Evolutionary conservation across 169 alveolate species (phyloP).

Genomic region (Plasmodium inui): DNA sequence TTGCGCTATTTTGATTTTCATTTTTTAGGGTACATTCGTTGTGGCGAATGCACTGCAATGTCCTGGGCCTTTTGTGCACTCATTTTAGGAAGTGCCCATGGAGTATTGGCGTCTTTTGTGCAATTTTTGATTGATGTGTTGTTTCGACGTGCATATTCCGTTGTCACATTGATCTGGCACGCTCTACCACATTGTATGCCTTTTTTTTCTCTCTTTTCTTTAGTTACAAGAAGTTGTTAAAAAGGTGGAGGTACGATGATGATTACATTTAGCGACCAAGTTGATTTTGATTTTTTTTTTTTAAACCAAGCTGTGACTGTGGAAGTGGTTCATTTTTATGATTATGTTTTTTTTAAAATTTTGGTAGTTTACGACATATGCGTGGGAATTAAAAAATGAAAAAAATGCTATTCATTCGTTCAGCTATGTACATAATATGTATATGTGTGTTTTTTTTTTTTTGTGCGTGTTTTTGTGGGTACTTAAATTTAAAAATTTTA

Average conservation of each 20-base stretch:
- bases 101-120: neutral
- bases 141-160: constrained; percentile 6
- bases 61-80: neutral
- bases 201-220: neutral
- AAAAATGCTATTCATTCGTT: constrained; percentile 9
- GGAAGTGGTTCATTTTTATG: neutral
- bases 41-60: neutral
- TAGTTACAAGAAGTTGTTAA: constrained; percentile 65
- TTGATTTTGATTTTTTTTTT: constrained; percentile 5
- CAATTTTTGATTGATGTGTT: neutral
- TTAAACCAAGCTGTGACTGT: constrained; percentile 16
- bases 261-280: constrained; percentile 27
- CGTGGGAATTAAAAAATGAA: constrained; percentile 11
- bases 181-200: neutral
- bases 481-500: constrained; percentile 38
- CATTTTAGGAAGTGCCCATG: neutral
- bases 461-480: neutral
- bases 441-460: constrained; percentile 9
- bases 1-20: neutral
- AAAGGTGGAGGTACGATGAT: constrained; percentile 77
- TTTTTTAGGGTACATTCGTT: neutral
- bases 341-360: constrained; percentile 36
- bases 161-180: neutral
- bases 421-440: neutral
- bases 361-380: constrained; percentile 34